phyloP scores from a whole-genome alignment of 1,139 yeast genomes.

The Candida tunisiensis region DNA sequence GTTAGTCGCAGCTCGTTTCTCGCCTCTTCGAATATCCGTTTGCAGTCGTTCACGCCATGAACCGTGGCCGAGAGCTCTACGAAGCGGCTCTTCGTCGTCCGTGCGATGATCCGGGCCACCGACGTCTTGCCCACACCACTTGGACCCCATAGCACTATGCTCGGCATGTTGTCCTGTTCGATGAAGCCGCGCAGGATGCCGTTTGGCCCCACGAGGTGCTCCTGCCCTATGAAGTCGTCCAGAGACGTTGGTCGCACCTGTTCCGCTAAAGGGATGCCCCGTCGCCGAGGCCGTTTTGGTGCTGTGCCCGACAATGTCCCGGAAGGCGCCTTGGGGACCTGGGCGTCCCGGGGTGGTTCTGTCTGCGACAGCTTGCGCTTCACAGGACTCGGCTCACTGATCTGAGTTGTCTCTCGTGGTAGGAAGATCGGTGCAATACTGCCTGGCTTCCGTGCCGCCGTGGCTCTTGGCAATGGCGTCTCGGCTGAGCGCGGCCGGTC shows the following conservation, averaged over 20 bases:
- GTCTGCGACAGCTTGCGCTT: background rate
- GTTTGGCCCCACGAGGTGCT: constrained; percentile 54
- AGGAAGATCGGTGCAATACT: no score
- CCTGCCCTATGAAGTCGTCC: constrained; percentile 76
- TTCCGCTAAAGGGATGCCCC: constrained; percentile 91
- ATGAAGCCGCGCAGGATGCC: constrained; percentile 64
- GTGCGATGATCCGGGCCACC: constrained; percentile 42
- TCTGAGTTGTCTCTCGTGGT: no score
- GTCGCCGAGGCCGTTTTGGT: no score
- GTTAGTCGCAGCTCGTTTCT: constrained; percentile 49
- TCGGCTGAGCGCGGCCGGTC: no score
- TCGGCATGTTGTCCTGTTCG: constrained; percentile 41
- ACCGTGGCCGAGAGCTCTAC: constrained; percentile 81
- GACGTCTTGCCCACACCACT: constrained; percentile 95
- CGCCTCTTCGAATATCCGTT: constrained; percentile 59
- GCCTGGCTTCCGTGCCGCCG: no score
- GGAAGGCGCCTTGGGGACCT: no score
- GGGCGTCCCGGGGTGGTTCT: background rate
- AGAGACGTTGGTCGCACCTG: constrained; percentile 59
- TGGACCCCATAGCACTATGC: constrained; percentile 88
- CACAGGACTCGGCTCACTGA: no score
- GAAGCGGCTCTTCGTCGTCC: constrained; percentile 38
- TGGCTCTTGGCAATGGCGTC: no score
- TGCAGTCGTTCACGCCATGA: constrained; percentile 52
- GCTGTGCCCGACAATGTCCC: no score